Percentiles rank a stretch among this genome's conserved stretches.
phyloP scores from a whole-genome alignment of 257 asterid genomes.

The Nicotiana undulata region DNA sequence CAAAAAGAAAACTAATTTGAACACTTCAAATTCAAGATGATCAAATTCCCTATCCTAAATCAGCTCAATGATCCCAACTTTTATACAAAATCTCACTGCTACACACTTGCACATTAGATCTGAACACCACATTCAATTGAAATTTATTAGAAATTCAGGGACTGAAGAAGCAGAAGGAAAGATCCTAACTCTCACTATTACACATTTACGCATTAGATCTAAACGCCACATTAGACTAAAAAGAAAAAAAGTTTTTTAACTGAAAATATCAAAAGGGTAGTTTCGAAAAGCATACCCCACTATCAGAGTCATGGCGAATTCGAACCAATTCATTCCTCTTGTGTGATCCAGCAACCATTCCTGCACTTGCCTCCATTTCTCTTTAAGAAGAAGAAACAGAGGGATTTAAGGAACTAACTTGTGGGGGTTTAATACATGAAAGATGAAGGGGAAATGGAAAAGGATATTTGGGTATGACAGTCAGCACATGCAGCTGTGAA shows the following conservation, averaged over 20 bases:
- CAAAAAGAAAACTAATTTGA: too few relatives aligned
- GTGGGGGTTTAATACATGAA: neutral
- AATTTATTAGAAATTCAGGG: too few relatives aligned
- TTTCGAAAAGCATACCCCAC: conserved; percentile 36
- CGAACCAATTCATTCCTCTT: conserved; percentile 59
- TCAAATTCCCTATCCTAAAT: neutral
- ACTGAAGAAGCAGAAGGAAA: neutral
- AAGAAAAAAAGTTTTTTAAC: neutral
- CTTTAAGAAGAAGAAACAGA: neutral
- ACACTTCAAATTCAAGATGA: neutral
- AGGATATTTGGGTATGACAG: conserved; percentile 2
- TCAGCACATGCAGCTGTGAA: neutral
- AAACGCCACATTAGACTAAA: neutral
- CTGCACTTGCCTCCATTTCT: conserved; percentile 66
- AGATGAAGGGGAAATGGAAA: neutral
- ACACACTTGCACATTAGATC: neutral
- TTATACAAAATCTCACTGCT: neutral
- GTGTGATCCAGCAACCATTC: conserved; percentile 87
- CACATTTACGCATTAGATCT: neutral
- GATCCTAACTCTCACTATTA: too few relatives aligned
- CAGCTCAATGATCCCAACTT: neutral
- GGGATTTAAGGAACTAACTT: neutral
- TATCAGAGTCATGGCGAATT: conserved; percentile 64
- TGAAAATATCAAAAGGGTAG: neutral
- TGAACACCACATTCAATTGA: neutral